These are phyloP conservation scores for Eleusine coracana DNA, from an alignment of 176 grass and related monocot species.

Conservation along the genomic window DNA sequence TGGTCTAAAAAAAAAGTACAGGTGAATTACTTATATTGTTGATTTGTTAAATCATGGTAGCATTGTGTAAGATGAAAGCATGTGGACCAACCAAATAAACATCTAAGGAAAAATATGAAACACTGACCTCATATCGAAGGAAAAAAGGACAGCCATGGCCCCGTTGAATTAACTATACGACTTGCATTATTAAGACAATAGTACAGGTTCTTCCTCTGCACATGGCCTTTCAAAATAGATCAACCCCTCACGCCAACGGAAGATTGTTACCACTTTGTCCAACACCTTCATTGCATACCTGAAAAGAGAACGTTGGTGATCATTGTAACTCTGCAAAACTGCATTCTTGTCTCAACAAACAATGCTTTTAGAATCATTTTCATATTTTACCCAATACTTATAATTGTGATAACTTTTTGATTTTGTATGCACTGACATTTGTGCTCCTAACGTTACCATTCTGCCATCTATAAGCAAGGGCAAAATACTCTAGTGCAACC, in stretches of 20 bases:
- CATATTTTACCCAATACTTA: not conserved
- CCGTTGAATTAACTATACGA: slow-evolving; percentile 49
- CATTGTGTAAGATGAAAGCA: slow-evolving; percentile 33
- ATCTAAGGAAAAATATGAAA: slow-evolving; percentile 33
- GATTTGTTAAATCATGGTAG: slow-evolving; percentile 10
- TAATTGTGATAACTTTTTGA: not conserved
- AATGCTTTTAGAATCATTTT: slow-evolving; percentile 12
- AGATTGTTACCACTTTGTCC: slow-evolving; percentile 38
- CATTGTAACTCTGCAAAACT: slow-evolving; percentile 12
- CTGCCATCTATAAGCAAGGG: slow-evolving; percentile 5
- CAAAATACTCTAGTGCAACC: slow-evolving; percentile 22
- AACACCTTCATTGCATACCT: slow-evolving; percentile 23
- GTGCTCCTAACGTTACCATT: not conserved
- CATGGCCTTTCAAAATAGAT: slow-evolving; percentile 57
- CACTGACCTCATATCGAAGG: slow-evolving; percentile 43
- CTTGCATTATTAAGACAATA: slow-evolving; percentile 46
- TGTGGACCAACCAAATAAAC: slow-evolving; percentile 24
- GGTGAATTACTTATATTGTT: not conserved
- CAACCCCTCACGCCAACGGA: slow-evolving; percentile 46
- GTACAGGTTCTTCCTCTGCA: slow-evolving; percentile 51
- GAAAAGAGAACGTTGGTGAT: slow-evolving; percentile 28
- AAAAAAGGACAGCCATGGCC: slow-evolving; percentile 49
- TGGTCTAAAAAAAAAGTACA: not conserved
- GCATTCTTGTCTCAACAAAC: slow-evolving; percentile 7
- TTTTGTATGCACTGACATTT: not conserved